A percentile compares a stretch with the other conserved stretches of the same genome.
Evolutionary conservation across 1,284 basidiomycete species (phyloP).

Genomic region (Rhodotorula sp.): DNA sequence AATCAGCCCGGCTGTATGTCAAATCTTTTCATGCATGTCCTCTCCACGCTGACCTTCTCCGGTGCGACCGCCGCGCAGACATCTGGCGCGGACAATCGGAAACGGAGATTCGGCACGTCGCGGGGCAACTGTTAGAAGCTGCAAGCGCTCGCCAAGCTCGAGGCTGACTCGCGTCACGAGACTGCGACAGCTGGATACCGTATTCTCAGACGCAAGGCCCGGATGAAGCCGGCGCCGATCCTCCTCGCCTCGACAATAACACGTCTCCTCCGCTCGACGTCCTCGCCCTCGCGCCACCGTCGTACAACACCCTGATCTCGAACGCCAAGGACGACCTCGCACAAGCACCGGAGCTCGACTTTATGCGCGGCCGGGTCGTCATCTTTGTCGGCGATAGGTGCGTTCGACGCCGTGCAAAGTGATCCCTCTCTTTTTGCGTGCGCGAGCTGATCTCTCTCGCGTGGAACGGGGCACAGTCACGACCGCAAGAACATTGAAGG

Average conservation of each 20-base stretch:
- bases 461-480: neutral
- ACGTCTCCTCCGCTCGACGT: neutral
- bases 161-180: too few relatives aligned
- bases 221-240: neutral
- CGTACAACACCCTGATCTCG: neutral
- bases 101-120: neutral
- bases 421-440: neutral
- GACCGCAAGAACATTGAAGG: conserved; percentile 2
- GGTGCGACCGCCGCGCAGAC: neutral
- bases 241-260: neutral
- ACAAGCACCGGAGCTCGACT: neutral
- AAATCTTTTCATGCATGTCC: too few relatives aligned
- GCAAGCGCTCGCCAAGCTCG: too few relatives aligned
- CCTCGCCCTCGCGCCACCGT: neutral
- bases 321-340: neutral
- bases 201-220: neutral
- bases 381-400: conserved; percentile 3
- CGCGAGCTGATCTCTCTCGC: neutral
- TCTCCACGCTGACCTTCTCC: neutral
- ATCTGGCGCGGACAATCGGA: neutral
- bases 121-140: too few relatives aligned
- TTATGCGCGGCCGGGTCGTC: neutral
- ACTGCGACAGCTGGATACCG: neutral
- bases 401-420: neutral
- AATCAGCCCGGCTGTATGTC: neutral